phyloP scores from a whole-genome alignment of 805 yeast genomes.

The Isabelozyma gotoi region DNA sequence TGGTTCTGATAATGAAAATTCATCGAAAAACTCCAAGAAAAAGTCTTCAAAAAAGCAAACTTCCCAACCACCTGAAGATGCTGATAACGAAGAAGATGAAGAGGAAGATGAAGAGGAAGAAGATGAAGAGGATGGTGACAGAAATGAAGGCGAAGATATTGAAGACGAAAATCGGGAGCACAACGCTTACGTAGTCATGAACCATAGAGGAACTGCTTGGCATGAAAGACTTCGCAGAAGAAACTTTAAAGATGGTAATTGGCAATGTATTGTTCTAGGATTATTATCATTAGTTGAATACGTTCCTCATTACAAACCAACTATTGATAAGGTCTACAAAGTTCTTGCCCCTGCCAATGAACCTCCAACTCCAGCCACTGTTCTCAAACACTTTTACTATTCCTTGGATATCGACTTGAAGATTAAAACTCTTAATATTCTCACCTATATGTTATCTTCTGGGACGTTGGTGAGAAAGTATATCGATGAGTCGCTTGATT shows the following conservation, averaged over 20 bases:
- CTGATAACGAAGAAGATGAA: slow-evolving; percentile 14
- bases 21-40: slow-evolving; percentile 5
- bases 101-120: slow-evolving; percentile 17
- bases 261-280: slow-evolving; percentile 80
- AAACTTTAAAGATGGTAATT: slow-evolving; percentile 77
- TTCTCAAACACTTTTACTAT: slow-evolving; percentile 54
- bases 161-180: slow-evolving; percentile 24
- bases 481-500: slow-evolving; percentile 69
- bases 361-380: slow-evolving; percentile 49
- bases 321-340: slow-evolving; percentile 51
- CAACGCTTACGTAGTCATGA: slow-evolving; percentile 49
- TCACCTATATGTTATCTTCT: slow-evolving; percentile 61
- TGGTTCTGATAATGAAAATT: slow-evolving; percentile 16
- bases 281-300: slow-evolving; percentile 61
- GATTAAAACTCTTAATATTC: slow-evolving; percentile 55
- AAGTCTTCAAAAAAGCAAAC: slow-evolving; percentile 1
- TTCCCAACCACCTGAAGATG: slow-evolving; percentile 9
- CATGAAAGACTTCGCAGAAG: slow-evolving; percentile 72
- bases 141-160: slow-evolving; percentile 14
- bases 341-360: slow-evolving; percentile 56
- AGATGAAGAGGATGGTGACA: slow-evolving; percentile 7
- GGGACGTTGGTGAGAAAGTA: slow-evolving; percentile 59
- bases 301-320: slow-evolving; percentile 51
- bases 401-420: slow-evolving; percentile 53
- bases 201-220: slow-evolving; percentile 69